These are phyloP conservation scores for Erysiphe neolycopersici DNA, from an alignment of 2,329 filamentous ascomycete genomes.

Conservation along the genomic window DNA sequence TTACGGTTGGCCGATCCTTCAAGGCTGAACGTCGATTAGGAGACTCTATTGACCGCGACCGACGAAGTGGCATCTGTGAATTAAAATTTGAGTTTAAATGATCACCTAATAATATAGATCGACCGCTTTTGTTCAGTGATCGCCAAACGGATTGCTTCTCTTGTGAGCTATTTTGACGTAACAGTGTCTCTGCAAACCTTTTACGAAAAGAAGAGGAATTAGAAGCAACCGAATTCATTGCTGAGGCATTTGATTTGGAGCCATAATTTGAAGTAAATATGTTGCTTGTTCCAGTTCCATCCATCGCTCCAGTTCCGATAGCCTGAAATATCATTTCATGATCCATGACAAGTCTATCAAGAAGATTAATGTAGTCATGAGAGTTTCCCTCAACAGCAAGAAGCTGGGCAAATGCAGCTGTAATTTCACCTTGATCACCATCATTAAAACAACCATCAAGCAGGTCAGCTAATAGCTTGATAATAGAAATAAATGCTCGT, in stretches of 20 bases:
- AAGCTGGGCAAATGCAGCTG: slow-evolving; percentile 68
- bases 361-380: slow-evolving; percentile 60
- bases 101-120: slow-evolving; percentile 31
- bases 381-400: slow-evolving; percentile 53
- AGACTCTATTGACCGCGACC: slow-evolving; percentile 55
- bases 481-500: slow-evolving; percentile 56
- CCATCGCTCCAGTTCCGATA: slow-evolving; percentile 13
- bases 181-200: slow-evolving; percentile 54
- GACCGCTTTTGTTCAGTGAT: slow-evolving; percentile 59
- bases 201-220: slow-evolving; percentile 66
- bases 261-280: slow-evolving; percentile 9
- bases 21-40: slow-evolving; percentile 28
- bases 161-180: slow-evolving; percentile 60
- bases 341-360: slow-evolving; percentile 74
- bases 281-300: slow-evolving; percentile 4
- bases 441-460: slow-evolving; percentile 79
- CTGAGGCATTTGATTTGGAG: slow-evolving; percentile 8
- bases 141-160: slow-evolving; percentile 57
- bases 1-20: slow-evolving; percentile 31
- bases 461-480: slow-evolving; percentile 66
- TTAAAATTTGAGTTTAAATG: slow-evolving; percentile 24
- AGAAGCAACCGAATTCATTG: slow-evolving; percentile 49
- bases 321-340: slow-evolving; percentile 72
- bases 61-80: slow-evolving; percentile 36
- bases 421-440: slow-evolving; percentile 67